Percentiles rank a stretch among this genome's conserved stretches.
Evolutionary conservation across 78 protist species (phyloP).

Genomic region (Cavenderia fasciculata): DNA sequence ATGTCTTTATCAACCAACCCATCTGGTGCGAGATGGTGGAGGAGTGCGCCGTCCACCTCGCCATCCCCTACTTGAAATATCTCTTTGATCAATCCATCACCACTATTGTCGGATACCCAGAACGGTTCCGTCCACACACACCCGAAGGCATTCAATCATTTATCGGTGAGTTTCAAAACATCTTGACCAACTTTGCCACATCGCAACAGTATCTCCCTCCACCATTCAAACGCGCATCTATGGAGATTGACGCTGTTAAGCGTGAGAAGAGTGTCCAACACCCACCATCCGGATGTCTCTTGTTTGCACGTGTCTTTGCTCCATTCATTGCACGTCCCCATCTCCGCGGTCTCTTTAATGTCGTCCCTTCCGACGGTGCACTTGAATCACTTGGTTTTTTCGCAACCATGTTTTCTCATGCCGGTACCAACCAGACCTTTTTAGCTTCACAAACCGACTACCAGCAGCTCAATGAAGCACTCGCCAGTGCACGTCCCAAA

Average conservation of each 20-base stretch:
- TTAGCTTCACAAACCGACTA: not conserved
- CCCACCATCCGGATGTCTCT: slow-evolving; percentile 58
- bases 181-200: not conserved
- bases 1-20: not conserved
- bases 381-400: slow-evolving; percentile 26
- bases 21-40: slow-evolving; percentile 60
- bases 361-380: slow-evolving; percentile 51
- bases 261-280: too few relatives aligned
- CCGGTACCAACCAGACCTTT: slow-evolving; percentile 47
- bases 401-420: slow-evolving; percentile 10
- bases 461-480: slow-evolving; percentile 21
- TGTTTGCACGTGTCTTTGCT: slow-evolving; percentile 51
- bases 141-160: slow-evolving; percentile 34
- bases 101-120: slow-evolving; percentile 30
- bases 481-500: not conserved
- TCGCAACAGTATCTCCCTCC: not conserved
- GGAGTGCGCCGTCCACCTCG: slow-evolving; percentile 8
- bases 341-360: slow-evolving; percentile 20
- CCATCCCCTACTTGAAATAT: slow-evolving; percentile 51
- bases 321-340: slow-evolving; percentile 42
- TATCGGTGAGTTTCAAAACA: not conserved
- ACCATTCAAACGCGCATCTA: not conserved
- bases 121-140: slow-evolving; percentile 7
- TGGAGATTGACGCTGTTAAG: not conserved
- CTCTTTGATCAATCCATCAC: slow-evolving; percentile 57